Evolutionary conservation across 345 rosid genomes (phyloP), one percentile per base, ranked within the genome.

Genomic region (Syzygium aqueum): DNA sequence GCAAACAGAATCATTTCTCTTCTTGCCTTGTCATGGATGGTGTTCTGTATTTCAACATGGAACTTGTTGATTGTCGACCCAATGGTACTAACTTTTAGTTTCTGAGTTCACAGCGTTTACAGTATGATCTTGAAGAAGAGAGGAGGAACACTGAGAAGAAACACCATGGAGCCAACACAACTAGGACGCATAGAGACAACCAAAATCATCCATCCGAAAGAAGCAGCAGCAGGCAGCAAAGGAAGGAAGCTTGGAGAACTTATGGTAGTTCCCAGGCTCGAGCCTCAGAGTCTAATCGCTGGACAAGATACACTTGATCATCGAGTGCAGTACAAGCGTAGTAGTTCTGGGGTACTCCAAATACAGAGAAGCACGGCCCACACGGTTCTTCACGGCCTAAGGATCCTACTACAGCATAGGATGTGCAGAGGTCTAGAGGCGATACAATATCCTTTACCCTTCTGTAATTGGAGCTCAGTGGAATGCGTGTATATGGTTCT

Each of bases 51-150:
- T 52, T 84, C 61, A n/a, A 52, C 46, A 7, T 28, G 43, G 30
- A 13, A 30, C n/a, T 84, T 19, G 59, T 84, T n/a, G 61, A 73
- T 73, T 19, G 49, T 73, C 49, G 25, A 40, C 49, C 53, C 46
- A 53, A 30, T 19, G 5, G 46, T 53, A 50, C 59, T 84, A 51
- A 51, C 33, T 52, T 51, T 84, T 52, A 57, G 17, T n/a, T 28
- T 21, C 23, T 84, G 46, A 53, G 61, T 84, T 88, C 83, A 85
- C 96, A 98, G 99, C 96, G 97, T 14, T 91, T 92, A 9, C 92
- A 92, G 87, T 95, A 96, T 91, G 99, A 96, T 93, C 91, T 90
- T 56, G 99, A 96, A 88, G 99, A 96, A 92, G 98, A 94, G 91
- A 91, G 86, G 87, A 92, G 95, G 92, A 94, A 88, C 85, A 88